Evolutionary conservation across 331 rosid genomes (phyloP), one percentile per base, ranked within the genome.

Genomic region (Spiraea crenata): DNA sequence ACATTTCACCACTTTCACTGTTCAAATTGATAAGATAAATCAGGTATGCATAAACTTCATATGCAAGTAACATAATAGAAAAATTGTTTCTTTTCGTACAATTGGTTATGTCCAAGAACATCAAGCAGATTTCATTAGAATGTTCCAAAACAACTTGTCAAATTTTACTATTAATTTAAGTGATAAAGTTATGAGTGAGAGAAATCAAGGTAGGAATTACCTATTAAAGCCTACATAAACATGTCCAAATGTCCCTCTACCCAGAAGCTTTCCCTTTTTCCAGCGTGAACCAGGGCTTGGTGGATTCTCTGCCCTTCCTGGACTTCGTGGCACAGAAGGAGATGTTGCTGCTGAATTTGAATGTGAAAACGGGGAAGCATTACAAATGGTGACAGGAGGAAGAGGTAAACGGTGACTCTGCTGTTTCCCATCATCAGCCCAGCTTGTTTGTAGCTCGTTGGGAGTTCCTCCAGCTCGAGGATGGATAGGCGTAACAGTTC

Each of bases 241-340:
- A 74, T 90, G 99, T 75, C 99, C 99, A 82, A 93, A 93, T 49
- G 99, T 85, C 65, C 99, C 98, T 64, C 96, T 89, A 69, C 99
- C 99, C 67, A 93, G 85, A 52, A 90, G 84, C 82, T 84, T 90
- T 63, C 99, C 98, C 78, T 91, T 93, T 76, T 93, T 93, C 99
- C 99, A 93, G 67, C 96, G 95, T 37, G 95, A 87, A 42, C 96
- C 89, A 67, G 95, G 87, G 74, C 90, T 85, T 70, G 84, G 66
- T 68, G 97, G 95, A 74, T 81, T 93, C 63, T 93, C 99, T 57
- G 91, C 84, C 87, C 97, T 89, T 56, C 96, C 96, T 14, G 99
- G 99, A 86, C 99, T 95, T 74, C 99, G 87, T 70, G 97, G 97
- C 85, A 95, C 76, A 65, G 99, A 89, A 42, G 97, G 99, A 83